Conservation (phyloP, 768 basidiomycete species). For the Lactarius hatsudake region DNA sequence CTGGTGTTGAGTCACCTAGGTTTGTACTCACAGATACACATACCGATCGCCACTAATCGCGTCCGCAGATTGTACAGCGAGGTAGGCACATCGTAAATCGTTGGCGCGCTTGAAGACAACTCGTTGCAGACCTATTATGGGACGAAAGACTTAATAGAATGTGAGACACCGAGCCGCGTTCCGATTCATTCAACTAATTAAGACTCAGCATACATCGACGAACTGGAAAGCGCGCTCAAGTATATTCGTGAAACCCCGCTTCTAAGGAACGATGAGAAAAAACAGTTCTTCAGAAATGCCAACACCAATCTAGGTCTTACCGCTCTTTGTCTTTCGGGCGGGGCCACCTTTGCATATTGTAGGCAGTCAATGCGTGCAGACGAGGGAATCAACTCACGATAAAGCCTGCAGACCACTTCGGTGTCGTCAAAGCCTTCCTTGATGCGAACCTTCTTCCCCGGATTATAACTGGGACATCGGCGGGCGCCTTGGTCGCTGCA, state of each 20-base stretch:
- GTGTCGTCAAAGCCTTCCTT: slow-evolving; percentile 88
- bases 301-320: slow-evolving; percentile 89
- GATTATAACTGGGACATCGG: slow-evolving; percentile 93
- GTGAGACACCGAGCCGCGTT: slow-evolving; percentile 40
- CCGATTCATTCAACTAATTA: neutral
- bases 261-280: slow-evolving; percentile 84
- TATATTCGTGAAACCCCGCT: slow-evolving; percentile 73
- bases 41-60: slow-evolving; percentile 19
- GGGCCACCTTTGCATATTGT: slow-evolving; percentile 95
- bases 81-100: slow-evolving; percentile 37
- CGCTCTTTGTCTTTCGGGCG: slow-evolving; percentile 94
- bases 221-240: slow-evolving; percentile 72
- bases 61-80: slow-evolving; percentile 80
- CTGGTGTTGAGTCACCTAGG: slow-evolving; percentile 85
- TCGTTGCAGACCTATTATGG: slow-evolving; percentile 76
- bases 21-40: slow-evolving; percentile 28
- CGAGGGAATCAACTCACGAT: neutral
- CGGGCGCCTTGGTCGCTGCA: slow-evolving; percentile 77
- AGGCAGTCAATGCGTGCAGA: slow-evolving; percentile 31
- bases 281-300: slow-evolving; percentile 83
- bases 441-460: slow-evolving; percentile 84
- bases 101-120: slow-evolving; percentile 8
- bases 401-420: slow-evolving; percentile 65
- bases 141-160: slow-evolving; percentile 87
- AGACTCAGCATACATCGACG: slow-evolving; percentile 66